Evolutionary conservation across 148 eudicot species (phyloP).

Genomic region (Vaccinium vitisidaea): DNA sequence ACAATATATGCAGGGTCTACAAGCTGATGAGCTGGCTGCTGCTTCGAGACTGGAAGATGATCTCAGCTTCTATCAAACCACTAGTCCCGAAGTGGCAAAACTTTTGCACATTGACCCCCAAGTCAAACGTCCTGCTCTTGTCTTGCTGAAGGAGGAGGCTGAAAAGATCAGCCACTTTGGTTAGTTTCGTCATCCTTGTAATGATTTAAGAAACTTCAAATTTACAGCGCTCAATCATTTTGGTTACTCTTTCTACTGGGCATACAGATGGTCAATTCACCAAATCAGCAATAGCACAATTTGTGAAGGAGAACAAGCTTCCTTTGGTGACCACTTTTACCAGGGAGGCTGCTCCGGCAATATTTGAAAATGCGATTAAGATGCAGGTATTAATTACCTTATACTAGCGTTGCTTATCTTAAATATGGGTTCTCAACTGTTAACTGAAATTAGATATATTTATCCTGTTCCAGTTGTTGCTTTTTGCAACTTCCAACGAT

Average conservation of each 20-base stretch:
- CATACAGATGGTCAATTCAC: slow-evolving; percentile 61
- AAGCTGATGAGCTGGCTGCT: slow-evolving; percentile 79
- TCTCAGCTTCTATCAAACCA: slow-evolving; percentile 85
- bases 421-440: neutral
- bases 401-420: neutral
- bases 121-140: slow-evolving; percentile 76
- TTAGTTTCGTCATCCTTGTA: slow-evolving; percentile 10
- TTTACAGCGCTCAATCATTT: slow-evolving; percentile 4
- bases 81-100: slow-evolving; percentile 72
- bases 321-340: slow-evolving; percentile 79
- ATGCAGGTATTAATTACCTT: slow-evolving; percentile 56
- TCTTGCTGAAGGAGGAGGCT: slow-evolving; percentile 77
- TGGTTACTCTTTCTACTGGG: slow-evolving; percentile 12
- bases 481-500: slow-evolving; percentile 73
- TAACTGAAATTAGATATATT: neutral
- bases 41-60: slow-evolving; percentile 84
- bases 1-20: slow-evolving; percentile 54
- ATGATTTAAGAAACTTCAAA: slow-evolving; percentile 17
- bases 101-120: slow-evolving; percentile 66
- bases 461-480: slow-evolving; percentile 56
- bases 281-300: slow-evolving; percentile 68
- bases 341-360: slow-evolving; percentile 62
- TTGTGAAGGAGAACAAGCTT: slow-evolving; percentile 79
- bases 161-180: slow-evolving; percentile 81
- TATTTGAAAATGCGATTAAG: slow-evolving; percentile 82